phyloP scores from a whole-genome alignment of 768 basidiomycete genomes.

The Tricholoma terreum region DNA sequence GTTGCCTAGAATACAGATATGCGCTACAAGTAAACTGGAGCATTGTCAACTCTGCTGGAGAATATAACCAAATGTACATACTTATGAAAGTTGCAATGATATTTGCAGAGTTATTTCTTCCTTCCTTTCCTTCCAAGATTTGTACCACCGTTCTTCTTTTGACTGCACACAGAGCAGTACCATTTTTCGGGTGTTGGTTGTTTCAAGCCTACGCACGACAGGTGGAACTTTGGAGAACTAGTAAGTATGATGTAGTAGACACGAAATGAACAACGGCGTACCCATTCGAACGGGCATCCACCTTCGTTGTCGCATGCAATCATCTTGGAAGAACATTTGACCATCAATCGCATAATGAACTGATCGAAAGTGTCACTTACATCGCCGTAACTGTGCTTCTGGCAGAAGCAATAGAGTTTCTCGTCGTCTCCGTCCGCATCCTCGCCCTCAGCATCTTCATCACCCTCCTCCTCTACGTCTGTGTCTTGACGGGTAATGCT shows the following conservation, averaged over 20 bases:
- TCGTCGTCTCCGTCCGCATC: slow-evolving; percentile 47
- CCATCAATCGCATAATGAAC: background rate
- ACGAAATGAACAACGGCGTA: slow-evolving; percentile 27
- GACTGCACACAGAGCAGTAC: slow-evolving; percentile 51
- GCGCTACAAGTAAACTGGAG: too few relatives aligned
- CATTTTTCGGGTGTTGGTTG: slow-evolving; percentile 48
- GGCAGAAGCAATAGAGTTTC: slow-evolving; percentile 50
- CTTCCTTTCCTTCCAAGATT: slow-evolving; percentile 22
- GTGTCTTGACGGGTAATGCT: slow-evolving; percentile 32
- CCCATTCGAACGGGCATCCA: slow-evolving; percentile 71
- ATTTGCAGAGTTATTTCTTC: slow-evolving; percentile 16
- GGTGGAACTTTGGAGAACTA: slow-evolving; percentile 49
- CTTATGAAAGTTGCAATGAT: background rate
- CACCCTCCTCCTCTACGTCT: slow-evolving; percentile 39
- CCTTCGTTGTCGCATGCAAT: slow-evolving; percentile 68
- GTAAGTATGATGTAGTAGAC: background rate
- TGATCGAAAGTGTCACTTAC: slow-evolving; percentile 24
- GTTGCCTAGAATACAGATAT: too few relatives aligned
- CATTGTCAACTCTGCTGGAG: too few relatives aligned
- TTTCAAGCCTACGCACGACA: slow-evolving; percentile 56
- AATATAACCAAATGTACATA: background rate
- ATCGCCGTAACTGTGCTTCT: slow-evolving; percentile 49
- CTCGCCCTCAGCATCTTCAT: slow-evolving; percentile 39
- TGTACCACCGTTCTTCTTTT: slow-evolving; percentile 21
- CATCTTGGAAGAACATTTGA: slow-evolving; percentile 42